Base-by-base conservation (phyloP, 2,329 filamentous ascomycete genomes). In the Lachnellula willkommii region DNA sequence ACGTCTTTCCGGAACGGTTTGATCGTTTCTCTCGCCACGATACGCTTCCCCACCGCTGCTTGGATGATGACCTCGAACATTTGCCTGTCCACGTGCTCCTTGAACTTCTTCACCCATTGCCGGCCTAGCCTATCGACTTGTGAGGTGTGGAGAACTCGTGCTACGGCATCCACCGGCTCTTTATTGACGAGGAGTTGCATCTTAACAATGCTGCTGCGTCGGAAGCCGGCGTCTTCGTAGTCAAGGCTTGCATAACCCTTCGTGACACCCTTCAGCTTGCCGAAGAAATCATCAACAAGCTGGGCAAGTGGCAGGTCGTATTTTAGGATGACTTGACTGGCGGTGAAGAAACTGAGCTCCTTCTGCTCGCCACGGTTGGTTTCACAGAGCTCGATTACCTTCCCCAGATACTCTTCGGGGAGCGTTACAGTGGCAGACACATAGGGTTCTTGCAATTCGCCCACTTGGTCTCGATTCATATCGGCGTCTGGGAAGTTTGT, bases 11-110 rank as follows among this genome's bases (percentile, higher is more conserved):
- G 80, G 72, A 95, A 99, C 0, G 94, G 90, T 76, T 97, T 97
- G 70, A 99, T 86, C 0, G 92, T 96, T 70, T 97, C 94, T 68
- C 94, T 80, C 0, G 94, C 94, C 4, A 99, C 82, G 51, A 99
- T 86, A 50, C 87, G 83, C 64, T 83, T 85, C 3, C 92, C 93
- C 0, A 89, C 87, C 0, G 89, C 87, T 3, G 94, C 93, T 73
- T 99, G 94, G 61, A 99, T 97, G 54, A 97, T 79, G 22, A 99
- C 84, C 74, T 99, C 94, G 37, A 96, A 99, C 85, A 97, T 94
- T 72, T 99, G 94, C 17, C 94, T 79, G 67, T 96, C 89, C 20
- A 99, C 93, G 66, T 97, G 93, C 71, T 96, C 86, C 69, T 96
- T 97, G 78, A 99, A 97, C 72, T 95, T 96, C 42, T 83, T 85